These are phyloP conservation scores for Amanita fuliginea DNA, from an alignment of 768 basidiomycete genomes.

Conservation along the genomic window DNA sequence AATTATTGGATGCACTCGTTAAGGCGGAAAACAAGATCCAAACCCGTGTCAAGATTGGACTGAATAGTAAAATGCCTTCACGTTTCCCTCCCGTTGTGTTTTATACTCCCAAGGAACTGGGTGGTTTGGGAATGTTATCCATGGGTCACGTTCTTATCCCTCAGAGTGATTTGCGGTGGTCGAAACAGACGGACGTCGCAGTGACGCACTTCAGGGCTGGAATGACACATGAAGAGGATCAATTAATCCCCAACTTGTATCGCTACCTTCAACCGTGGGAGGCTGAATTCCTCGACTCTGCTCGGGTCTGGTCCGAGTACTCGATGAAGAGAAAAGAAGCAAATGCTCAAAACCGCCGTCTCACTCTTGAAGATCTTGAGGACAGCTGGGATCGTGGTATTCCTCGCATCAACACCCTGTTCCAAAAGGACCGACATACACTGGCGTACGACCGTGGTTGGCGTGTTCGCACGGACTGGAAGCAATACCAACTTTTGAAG, in stretches of 20 bases:
- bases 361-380: conserved; percentile 96
- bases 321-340: conserved; percentile 99
- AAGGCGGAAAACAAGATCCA: conserved; percentile 99
- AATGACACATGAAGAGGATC: conserved; percentile 93
- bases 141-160: conserved; percentile 99
- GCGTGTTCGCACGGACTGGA: conserved; percentile 97
- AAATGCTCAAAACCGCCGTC: conserved; percentile 94
- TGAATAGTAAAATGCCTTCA: conserved; percentile 99
- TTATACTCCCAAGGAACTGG: conserved; percentile 96
- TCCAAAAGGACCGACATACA: conserved; percentile 98
- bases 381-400: conserved; percentile 99
- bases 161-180: conserved; percentile 95
- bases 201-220: conserved; percentile 99
- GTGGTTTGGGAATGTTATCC: conserved; percentile 96
- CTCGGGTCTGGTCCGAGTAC: conserved; percentile 98
- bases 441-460: conserved; percentile 98
- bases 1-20: conserved; percentile 89
- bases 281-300: conserved; percentile 94
- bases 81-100: conserved; percentile 96
- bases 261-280: conserved; percentile 97
- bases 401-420: conserved; percentile 95
- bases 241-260: conserved; percentile 94
- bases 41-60: conserved; percentile 98
- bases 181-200: conserved; percentile 94
- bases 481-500: conserved; percentile 90